Conservation (phyloP, 108 stramenopile genomes). For the Nannochloropsis oceanica region DNA sequence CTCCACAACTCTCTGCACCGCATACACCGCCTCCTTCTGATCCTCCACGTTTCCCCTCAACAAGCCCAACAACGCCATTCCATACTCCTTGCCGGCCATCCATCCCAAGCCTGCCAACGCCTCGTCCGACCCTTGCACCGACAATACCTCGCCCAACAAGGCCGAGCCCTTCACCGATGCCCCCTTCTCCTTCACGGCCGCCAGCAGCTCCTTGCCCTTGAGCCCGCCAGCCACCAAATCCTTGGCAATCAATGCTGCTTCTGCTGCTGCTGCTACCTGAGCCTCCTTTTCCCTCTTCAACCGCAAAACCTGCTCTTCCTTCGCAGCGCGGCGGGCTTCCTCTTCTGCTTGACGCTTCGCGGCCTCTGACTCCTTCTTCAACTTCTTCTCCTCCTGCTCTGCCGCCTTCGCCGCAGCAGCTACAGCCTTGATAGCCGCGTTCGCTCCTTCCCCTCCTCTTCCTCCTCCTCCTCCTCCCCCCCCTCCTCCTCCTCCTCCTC, state of each 20-base stretch:
- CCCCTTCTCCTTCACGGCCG: slow-evolving; percentile 4
- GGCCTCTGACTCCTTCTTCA: background rate
- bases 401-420: slow-evolving; percentile 1
- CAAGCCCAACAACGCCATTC: slow-evolving; percentile 7
- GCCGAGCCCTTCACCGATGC: slow-evolving; percentile 1
- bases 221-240: background rate
- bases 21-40: slow-evolving; percentile 17
- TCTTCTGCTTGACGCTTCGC: slow-evolving; percentile 10
- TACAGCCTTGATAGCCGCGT: background rate
- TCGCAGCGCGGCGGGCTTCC: slow-evolving; percentile 6
- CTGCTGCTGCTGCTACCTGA: background rate
- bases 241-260: background rate
- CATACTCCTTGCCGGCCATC: slow-evolving; percentile 9
- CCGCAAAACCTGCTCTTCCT: slow-evolving; percentile 7
- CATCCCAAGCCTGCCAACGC: background rate
- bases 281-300: background rate
- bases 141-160: slow-evolving; percentile 1
- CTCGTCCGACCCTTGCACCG: background rate
- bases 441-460: background rate
- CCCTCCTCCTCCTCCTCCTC: too few species aligned
- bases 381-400: slow-evolving; percentile 6
- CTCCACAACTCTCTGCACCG: slow-evolving; percentile 8
- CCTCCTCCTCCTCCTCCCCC: background rate
- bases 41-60: background rate
- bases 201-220: slow-evolving; percentile 3